Conservation (phyloP, 2,329 filamentous ascomycete genomes). For the Alternaria ventricosa region DNA sequence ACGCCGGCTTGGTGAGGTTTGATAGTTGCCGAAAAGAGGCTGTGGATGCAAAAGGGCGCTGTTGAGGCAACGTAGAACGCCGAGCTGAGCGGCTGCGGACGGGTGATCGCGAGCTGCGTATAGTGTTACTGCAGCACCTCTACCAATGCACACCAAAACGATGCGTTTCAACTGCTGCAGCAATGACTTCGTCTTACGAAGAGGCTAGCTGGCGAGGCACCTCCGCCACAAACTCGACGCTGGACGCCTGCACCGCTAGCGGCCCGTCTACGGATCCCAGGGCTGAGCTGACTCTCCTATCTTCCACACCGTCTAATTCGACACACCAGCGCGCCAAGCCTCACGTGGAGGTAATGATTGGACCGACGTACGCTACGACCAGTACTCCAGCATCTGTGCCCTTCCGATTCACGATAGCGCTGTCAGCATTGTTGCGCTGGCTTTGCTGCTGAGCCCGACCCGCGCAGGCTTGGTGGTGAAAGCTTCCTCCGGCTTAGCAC, state of each 20-base stretch:
- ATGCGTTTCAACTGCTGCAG: neutral
- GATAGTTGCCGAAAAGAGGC: neutral
- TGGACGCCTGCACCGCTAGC: constrained; percentile 2
- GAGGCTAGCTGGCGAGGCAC: constrained; percentile 1
- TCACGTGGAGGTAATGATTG: constrained; percentile 5
- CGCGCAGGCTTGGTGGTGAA: neutral
- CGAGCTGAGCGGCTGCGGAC: neutral
- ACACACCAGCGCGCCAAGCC: constrained; percentile 6
- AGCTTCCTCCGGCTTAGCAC: constrained; percentile 1
- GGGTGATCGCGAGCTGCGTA: neutral
- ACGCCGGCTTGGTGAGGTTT: neutral
- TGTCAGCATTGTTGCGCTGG: constrained; percentile 6
- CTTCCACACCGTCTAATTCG: constrained; percentile 7
- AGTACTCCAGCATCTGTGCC: neutral
- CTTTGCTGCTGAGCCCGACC: neutral
- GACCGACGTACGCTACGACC: neutral
- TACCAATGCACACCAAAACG: neutral
- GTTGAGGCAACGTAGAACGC: neutral
- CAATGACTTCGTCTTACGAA: neutral
- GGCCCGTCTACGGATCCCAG: constrained; percentile 1
- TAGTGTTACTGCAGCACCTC: neutral
- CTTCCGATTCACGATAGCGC: neutral
- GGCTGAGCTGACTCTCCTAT: constrained; percentile 5
- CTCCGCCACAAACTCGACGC: neutral
- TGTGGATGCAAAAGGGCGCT: neutral